Evolutionary conservation across 768 basidiomycete genomes (phyloP), one percentile per base, ranked within the genome.

Genomic region (Suillus fuscotomentosus): DNA sequence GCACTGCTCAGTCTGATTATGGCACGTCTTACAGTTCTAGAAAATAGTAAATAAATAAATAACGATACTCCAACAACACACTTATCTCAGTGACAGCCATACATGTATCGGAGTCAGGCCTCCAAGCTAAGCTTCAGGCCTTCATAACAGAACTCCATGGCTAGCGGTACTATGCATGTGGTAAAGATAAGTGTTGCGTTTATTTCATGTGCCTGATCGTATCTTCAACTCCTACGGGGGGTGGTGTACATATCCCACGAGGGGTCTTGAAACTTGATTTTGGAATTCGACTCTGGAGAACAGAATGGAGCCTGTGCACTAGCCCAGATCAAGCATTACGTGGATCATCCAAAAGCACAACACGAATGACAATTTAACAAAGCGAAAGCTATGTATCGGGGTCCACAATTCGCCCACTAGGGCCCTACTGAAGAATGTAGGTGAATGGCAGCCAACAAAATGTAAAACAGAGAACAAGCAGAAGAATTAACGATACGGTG

Each of bases 401-500:
- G 68, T 74, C 72, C 70, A 65, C 61, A 55, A 55, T 69, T 65
- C 60, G 61, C 65, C 56, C 59, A 61, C 48, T 48, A 54, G 53
- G 59, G 65, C 62, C 65, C 69, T 62, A 59, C 53, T 47, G 63
- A 53, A 38, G 34, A 59, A 34, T 34, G 63, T 41, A 20, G 60
- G 57, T 60, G 67, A 70, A 62, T 42, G 57, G 22, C 63, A 66
- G 63, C 45, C 63, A 64, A 41, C 50, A 42, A 55, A 63, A 17
- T 13, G 50, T 65, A 66, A 67, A 65, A 74, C 65, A 72, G 60
- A 63, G 65, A 63, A 51, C 68, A 67, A 57, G 47, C 54, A 71
- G 69, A 62, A 64, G 63, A 57, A 78, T 76, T 76, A 78, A 61
- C 54, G 69, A 69, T 68, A 70, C 68, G 65, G 61, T 68, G 67